Evolutionary conservation across 2,329 filamentous ascomycete genomes (phyloP).

Genomic region (Teratosphaeriaceae sp.): DNA sequence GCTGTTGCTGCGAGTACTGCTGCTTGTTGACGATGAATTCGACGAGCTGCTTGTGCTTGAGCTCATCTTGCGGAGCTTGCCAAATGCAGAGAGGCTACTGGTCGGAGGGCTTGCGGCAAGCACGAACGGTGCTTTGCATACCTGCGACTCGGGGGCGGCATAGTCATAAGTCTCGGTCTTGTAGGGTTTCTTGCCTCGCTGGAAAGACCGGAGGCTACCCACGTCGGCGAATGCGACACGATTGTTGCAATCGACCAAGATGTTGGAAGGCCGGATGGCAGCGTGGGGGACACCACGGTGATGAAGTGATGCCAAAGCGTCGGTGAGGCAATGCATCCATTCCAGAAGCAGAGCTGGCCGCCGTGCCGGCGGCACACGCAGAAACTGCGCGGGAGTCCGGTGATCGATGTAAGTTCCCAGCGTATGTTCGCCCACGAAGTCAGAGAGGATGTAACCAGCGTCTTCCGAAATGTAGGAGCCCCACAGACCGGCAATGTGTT

Average conservation of each 20-base stretch:
- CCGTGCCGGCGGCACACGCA: constrained; percentile 54
- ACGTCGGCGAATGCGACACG: constrained; percentile 63
- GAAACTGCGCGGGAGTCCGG: constrained; percentile 53
- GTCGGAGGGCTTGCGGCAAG: constrained; percentile 22
- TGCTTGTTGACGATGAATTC: constrained; percentile 24
- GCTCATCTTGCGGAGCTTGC: constrained; percentile 26
- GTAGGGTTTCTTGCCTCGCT: constrained; percentile 48
- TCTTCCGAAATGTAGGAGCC: constrained; percentile 62
- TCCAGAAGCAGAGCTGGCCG: constrained; percentile 57
- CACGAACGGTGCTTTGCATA: constrained; percentile 35
- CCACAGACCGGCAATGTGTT: constrained; percentile 65
- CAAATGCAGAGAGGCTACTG: constrained; percentile 23
- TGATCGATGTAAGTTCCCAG: constrained; percentile 62
- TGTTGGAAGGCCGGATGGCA: constrained; percentile 63
- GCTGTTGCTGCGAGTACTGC: constrained; percentile 25
- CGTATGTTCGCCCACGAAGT: constrained; percentile 59
- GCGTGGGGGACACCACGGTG: constrained; percentile 57
- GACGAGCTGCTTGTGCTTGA: constrained; percentile 26
- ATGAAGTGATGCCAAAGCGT: constrained; percentile 63
- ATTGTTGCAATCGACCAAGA: constrained; percentile 60
- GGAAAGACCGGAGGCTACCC: constrained; percentile 40
- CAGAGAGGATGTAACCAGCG: constrained; percentile 59
- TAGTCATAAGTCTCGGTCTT: constrained; percentile 69
- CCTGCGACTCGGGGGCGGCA: constrained; percentile 61
- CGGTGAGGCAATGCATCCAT: constrained; percentile 68